These are phyloP conservation scores for Aspergillus awamori DNA, from an alignment of 2,329 filamentous ascomycete species.

Conservation along the genomic window DNA sequence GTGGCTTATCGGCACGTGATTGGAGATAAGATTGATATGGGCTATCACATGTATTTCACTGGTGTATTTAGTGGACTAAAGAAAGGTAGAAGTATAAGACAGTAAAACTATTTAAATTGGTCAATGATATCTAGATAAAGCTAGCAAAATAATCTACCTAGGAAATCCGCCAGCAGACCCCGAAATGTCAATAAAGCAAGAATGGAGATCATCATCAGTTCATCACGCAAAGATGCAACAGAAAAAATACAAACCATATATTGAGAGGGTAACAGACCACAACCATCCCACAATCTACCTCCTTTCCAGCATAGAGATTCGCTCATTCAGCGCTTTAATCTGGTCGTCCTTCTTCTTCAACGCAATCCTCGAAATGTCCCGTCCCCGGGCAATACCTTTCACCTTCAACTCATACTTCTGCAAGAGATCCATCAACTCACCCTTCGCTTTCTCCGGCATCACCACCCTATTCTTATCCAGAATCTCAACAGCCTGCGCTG, in stretches of 20 bases:
- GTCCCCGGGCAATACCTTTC: conserved; percentile 64
- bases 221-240: neutral
- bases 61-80: too few relatives aligned
- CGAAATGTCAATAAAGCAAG: neutral
- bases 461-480: conserved; percentile 40
- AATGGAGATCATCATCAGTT: neutral
- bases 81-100: too few relatives aligned
- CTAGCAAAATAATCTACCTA: too few relatives aligned
- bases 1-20: conserved; percentile 2
- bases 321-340: conserved; percentile 66
- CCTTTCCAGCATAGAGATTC: conserved; percentile 61
- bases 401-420: conserved; percentile 60
- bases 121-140: too few relatives aligned
- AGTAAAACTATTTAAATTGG: neutral
- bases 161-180: conserved; percentile 6
- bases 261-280: conserved; percentile 6
- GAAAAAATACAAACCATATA: neutral
- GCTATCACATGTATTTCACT: neutral
- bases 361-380: conserved; percentile 66
- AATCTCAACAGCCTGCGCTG: conserved; percentile 32
- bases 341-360: conserved; percentile 67
- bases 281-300: conserved; percentile 55
- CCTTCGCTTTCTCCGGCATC: conserved; percentile 37
- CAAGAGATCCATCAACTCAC: conserved; percentile 49
- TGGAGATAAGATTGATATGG: neutral